phyloP scores from a whole-genome alignment of 75 land plant species.

The Larix kaempferi region DNA sequence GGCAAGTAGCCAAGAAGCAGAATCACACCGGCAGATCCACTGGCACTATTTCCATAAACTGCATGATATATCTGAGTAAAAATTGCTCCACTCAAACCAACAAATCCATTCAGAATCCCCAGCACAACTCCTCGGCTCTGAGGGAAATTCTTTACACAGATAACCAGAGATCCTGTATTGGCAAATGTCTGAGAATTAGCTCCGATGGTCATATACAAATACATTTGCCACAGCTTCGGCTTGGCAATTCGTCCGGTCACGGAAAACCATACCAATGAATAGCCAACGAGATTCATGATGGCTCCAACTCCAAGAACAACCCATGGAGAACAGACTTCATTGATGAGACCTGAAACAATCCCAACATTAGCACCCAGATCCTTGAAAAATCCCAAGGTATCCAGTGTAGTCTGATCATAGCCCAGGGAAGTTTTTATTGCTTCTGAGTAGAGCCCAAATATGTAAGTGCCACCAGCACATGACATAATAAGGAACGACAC shows the following conservation, averaged over 20 bases:
- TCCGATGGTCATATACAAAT: conserved; percentile 46
- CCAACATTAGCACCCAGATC: neutral
- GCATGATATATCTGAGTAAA: conserved; percentile 58
- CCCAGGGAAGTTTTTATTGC: conserved; percentile 49
- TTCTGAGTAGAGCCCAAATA: conserved; percentile 48
- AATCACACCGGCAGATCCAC: conserved; percentile 17
- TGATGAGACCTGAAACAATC: neutral
- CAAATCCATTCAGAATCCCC: conserved; percentile 71
- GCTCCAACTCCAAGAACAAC: neutral
- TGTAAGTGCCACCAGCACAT: conserved; percentile 40
- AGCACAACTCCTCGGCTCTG: conserved; percentile 57
- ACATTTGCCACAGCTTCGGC: conserved; percentile 62
- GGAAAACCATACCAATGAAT: conserved; percentile 56
- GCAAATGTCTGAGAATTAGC: conserved; percentile 53
- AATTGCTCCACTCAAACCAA: conserved; percentile 78
- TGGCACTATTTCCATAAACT: conserved; percentile 35
- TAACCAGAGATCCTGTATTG: conserved; percentile 54
- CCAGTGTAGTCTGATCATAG: conserved; percentile 43
- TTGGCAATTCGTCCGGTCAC: conserved; percentile 33
- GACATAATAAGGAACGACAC: conserved; percentile 48
- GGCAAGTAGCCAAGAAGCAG: conserved; percentile 60
- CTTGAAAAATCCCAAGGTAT: conserved; percentile 20
- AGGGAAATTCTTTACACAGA: conserved; percentile 52
- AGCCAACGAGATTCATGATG: conserved; percentile 35
- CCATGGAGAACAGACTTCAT: neutral